Conservation (phyloP, 495 filamentous ascomycete species). For the Penicillium chermesinum region DNA sequence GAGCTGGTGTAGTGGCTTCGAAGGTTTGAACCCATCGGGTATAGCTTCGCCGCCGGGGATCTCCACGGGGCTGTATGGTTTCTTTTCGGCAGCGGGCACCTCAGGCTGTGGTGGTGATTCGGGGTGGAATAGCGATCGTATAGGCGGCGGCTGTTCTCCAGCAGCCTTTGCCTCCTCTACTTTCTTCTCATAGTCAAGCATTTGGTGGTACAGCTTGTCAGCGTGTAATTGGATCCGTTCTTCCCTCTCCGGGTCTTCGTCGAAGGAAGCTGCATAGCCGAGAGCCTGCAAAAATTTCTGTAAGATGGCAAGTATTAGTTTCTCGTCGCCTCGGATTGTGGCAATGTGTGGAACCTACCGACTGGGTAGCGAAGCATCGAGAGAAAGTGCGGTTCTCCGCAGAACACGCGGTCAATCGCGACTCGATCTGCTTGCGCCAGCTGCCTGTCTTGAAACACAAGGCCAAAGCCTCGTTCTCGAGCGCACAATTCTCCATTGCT, state of each 20-base stretch:
- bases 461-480: constrained; percentile 71
- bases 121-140: constrained; percentile 39
- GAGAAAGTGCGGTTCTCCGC: constrained; percentile 65
- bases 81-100: neutral
- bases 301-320: neutral
- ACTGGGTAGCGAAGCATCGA: constrained; percentile 77
- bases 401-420: constrained; percentile 67
- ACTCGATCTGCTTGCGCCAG: constrained; percentile 38
- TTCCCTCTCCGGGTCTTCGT: constrained; percentile 61
- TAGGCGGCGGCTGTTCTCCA: constrained; percentile 40
- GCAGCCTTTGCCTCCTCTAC: constrained; percentile 62
- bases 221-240: constrained; percentile 96
- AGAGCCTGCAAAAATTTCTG: constrained; percentile 83
- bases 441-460: constrained; percentile 69
- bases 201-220: constrained; percentile 78
- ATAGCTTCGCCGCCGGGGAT: constrained; percentile 33
- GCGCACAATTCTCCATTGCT: constrained; percentile 88
- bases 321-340: neutral
- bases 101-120: constrained; percentile 15
- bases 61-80: constrained; percentile 16
- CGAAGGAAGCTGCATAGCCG: constrained; percentile 70
- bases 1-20: constrained; percentile 52
- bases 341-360: constrained; percentile 43
- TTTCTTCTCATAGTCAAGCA: constrained; percentile 69
- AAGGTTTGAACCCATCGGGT: constrained; percentile 39